Evolutionary conservation across 306 rosid species (phyloP), one percentile per base, ranked within the genome.

Genomic region (Hippophae tibetana): DNA sequence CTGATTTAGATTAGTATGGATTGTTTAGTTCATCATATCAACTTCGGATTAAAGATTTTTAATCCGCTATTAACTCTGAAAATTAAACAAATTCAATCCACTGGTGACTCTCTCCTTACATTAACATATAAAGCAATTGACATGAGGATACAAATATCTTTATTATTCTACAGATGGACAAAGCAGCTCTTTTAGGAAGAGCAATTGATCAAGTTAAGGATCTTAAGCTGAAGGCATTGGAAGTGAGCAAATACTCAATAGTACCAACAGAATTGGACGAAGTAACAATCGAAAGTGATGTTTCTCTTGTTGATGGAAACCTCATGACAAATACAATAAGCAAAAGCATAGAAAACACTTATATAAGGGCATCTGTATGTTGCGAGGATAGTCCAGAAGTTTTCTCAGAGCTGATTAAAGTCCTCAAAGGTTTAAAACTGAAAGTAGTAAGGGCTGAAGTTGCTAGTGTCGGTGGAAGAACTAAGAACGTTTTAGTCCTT

Each of bases 301-400:
- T 18, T 18, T 18, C 23, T 18, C 23, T 18, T 18, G 23, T 44
- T 38, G 64, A 57, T 38, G 69, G 77, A 49, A 76, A 77, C 23
- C 66, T 51, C 2, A 60, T 31, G 38, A 31, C 38, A 2, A 31
- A 31, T 4, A 31, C 38, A 31, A 31, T 31, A 31, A 31, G 3
- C 38, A 31, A 31, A 31, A 31, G 38, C 38, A 31, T 2, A 31
- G 38, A 70, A 4, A 48, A 8, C 7, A 11, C 13, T 8, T 52
- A 76, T 44, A 93, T 88, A 10, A 84, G 72, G 70, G 95, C 86
- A 60, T 88, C 99, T 1, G 68, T 93, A 54, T 88, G 99, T 74
- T 93, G 99, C 9, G 99, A 93, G 4, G 99, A 93, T 70, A 44
- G 84, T 45, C 97, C 97, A 1, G 99, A 93, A 52, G 69, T 93